Percentiles rank a stretch among this genome's conserved stretches.
Evolutionary conservation across 1,284 basidiomycete genomes (phyloP).

Genomic region (Rhodotorula sp.): DNA sequence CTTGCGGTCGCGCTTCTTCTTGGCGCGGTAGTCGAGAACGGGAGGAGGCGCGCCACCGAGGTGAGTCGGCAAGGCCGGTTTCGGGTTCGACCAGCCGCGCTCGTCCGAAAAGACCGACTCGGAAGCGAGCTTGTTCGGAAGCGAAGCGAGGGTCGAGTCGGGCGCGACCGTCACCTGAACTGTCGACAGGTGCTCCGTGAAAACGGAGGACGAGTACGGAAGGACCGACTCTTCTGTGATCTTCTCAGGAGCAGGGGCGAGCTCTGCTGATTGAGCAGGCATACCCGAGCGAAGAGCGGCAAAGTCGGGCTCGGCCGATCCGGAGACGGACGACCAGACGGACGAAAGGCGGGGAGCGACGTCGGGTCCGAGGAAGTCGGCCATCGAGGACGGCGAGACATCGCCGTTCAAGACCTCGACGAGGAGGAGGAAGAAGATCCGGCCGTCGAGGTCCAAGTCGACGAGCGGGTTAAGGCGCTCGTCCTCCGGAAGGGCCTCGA

Average conservation of each 20-base stretch:
- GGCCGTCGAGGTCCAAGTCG: conserved; percentile 54
- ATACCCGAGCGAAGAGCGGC: conserved; percentile 25
- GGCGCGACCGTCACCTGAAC: conserved; percentile 49
- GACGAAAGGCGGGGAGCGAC: conserved; percentile 17
- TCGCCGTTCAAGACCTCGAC: conserved; percentile 47
- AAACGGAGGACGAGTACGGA: conserved; percentile 58
- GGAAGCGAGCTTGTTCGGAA: conserved; percentile 49
- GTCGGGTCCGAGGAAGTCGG: conserved; percentile 34
- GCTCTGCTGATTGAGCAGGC: conserved; percentile 24
- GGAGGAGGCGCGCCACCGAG: conserved; percentile 55
- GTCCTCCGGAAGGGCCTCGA: conserved; percentile 22
- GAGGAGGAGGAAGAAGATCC: conserved; percentile 54
- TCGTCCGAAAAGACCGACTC: conserved; percentile 57
- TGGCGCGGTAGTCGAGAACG: conserved; percentile 43
- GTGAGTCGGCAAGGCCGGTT: conserved; percentile 59
- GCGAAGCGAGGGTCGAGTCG: conserved; percentile 36
- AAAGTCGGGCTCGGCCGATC: conserved; percentile 29
- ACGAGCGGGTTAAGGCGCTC: conserved; percentile 32
- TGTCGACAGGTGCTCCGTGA: conserved; percentile 54
- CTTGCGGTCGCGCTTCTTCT: conserved; percentile 51
- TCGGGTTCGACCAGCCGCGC: conserved; percentile 61
- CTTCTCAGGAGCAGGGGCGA: conserved; percentile 7
- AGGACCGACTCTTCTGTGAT: conserved; percentile 44
- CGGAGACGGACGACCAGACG: conserved; percentile 27
- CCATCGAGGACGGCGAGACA: conserved; percentile 9